Conservation (phyloP, 2,329 filamentous ascomycete genomes). For the Pseudogymnoascus sp. region DNA sequence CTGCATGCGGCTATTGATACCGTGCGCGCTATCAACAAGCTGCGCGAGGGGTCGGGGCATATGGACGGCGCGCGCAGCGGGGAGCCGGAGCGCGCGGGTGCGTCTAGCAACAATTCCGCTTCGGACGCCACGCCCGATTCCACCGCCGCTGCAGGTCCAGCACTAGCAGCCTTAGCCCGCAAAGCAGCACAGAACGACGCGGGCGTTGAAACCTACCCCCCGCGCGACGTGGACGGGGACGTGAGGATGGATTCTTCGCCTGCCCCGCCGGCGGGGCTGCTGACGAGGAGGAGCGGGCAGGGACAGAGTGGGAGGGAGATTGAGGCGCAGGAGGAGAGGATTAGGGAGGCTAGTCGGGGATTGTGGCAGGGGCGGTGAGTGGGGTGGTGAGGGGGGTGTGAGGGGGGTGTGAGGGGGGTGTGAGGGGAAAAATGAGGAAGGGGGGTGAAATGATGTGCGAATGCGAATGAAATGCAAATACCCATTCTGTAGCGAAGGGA, state of each 20-base stretch:
- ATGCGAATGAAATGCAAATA: background rate
- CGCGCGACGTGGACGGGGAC: constrained; percentile 11
- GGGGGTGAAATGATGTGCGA: background rate
- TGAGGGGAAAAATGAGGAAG: background rate
- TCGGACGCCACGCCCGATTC: background rate
- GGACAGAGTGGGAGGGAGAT: constrained; percentile 29
- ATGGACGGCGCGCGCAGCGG: constrained; percentile 52
- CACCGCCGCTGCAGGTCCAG: background rate
- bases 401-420: background rate
- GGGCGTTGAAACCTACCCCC: background rate
- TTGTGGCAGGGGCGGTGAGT: constrained; percentile 38
- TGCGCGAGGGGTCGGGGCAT: constrained; percentile 53
- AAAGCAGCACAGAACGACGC: background rate
- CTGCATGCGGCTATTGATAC: constrained; percentile 64
- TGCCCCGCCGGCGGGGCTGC: constrained; percentile 1
- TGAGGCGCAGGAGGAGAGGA: constrained; percentile 39
- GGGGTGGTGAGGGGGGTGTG: background rate
- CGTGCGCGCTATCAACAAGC: constrained; percentile 62
- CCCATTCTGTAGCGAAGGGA: background rate
- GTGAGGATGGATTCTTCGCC: constrained; percentile 16
- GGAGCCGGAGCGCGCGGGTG: constrained; percentile 38
- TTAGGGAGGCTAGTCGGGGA: constrained; percentile 56
- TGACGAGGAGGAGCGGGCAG: constrained; percentile 24
- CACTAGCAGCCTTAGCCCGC: background rate
- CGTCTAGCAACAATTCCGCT: constrained; percentile 5